Base-by-base conservation (phyloP, 75 land plant genomes). In the Picea sitchensis region DNA sequence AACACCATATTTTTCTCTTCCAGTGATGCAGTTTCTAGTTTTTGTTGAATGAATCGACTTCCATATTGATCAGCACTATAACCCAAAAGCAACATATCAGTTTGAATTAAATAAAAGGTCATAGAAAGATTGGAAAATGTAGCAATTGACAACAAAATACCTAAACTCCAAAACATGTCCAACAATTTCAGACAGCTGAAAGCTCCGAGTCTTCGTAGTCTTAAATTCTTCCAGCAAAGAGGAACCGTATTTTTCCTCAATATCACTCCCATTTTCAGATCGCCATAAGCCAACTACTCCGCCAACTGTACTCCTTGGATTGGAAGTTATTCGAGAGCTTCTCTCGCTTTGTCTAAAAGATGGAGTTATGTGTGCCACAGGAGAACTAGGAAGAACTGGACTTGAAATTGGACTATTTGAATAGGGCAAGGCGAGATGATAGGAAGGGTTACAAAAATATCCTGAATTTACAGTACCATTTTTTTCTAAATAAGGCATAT, bases 21-120 rank as follows among this genome's bases (percentile, higher is more conserved):
- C 61, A 73, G 73, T 79, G 75, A 90, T 60, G 90, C 91, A 63
- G 73, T 84, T 77, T 98, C 99, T 65, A 98, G 68, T 79, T 98
- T 98, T 86, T 95, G 99, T 83, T 98, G 99, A 73, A 98, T 93
- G 83, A 98, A 98, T 58, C 99, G 90, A 77, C 99, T 98, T 68
- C 99, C 99, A 80, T 95, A 94, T 86, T 98, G 99, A 77, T 98
- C 99, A 73, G 88, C 88, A 82, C 98, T 98, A 92, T 68, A 58
- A 59, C 41, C 60, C 56, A 51, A 51, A 51, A 51, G 56, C 56
- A 51, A 51, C 9, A 51, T 51, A 51, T 51, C 56, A 51, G 56
- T 51, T n/a, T 59, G 20, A 38, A 76, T 41, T 23, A 65, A 14
- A 87, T 62, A 20, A 62, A 62, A 23, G 8, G 23, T 62, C 5